Percentiles rank a stretch among this genome's conserved stretches.
phyloP scores from a whole-genome alignment of 2,329 filamentous ascomycete genomes.

The Sarocladiaceae sp. region DNA sequence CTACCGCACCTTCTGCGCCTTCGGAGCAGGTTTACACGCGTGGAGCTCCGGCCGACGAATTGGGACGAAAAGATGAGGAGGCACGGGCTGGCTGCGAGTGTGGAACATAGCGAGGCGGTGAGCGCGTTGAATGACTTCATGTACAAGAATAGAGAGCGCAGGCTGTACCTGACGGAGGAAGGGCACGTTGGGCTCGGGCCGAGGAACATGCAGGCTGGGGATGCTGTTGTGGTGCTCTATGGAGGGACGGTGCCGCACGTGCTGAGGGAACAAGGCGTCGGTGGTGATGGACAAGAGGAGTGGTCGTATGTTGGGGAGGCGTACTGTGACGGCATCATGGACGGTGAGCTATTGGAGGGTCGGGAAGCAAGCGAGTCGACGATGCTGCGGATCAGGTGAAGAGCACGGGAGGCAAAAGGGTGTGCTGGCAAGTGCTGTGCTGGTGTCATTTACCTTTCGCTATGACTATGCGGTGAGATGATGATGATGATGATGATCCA shows the following conservation, averaged over 20 bases:
- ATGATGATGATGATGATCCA: too few relatives aligned
- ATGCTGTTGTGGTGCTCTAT: conserved; percentile 21
- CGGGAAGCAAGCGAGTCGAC: background rate
- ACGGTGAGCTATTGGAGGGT: conserved; percentile 21
- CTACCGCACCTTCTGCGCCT: background rate
- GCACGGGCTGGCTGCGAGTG: conserved; percentile 13
- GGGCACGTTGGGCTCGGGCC: conserved; percentile 25
- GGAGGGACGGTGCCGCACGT: conserved; percentile 23
- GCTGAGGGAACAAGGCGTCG: conserved; percentile 12
- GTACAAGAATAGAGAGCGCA: conserved; percentile 15
- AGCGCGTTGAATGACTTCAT: conserved; percentile 13
- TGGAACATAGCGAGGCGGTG: conserved; percentile 10
- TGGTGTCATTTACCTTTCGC: too few relatives aligned
- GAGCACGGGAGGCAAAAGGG: background rate
- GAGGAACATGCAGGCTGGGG: conserved; percentile 15
- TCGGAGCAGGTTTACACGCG: background rate
- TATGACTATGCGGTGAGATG: too few relatives aligned
- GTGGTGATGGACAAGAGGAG: background rate
- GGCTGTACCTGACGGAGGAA: conserved; percentile 21
- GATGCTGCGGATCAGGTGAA: conserved; percentile 2
- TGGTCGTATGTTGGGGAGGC: conserved; percentile 24
- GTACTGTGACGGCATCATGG: conserved; percentile 28
- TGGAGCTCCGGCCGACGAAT: background rate
- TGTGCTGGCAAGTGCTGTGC: background rate
- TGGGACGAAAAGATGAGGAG: conserved; percentile 1